These are phyloP conservation scores for Talaromyces sp. DNA, from an alignment of 2,329 filamentous ascomycete genomes.

Conservation along the genomic window DNA sequence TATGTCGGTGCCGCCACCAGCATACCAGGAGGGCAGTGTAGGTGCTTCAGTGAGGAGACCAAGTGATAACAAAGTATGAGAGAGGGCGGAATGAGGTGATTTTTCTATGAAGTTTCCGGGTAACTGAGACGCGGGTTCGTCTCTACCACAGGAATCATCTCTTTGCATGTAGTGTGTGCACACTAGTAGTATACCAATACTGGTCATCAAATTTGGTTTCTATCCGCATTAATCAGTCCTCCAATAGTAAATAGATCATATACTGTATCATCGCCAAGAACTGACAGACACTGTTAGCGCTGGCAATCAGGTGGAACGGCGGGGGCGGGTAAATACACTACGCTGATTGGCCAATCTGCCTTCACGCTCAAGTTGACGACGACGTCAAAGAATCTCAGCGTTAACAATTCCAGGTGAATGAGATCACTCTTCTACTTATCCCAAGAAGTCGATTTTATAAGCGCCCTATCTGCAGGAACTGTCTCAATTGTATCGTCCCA, in stretches of 20 bases:
- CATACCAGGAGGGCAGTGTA: not conserved
- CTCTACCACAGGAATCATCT: not conserved
- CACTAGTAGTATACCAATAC: not conserved
- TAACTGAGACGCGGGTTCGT: constrained; percentile 13
- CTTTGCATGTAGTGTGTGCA: not conserved
- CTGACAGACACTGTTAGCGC: constrained; percentile 3
- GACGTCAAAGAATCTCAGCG: constrained; percentile 3
- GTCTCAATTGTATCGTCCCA: too few species aligned
- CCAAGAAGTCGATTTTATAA: not conserved
- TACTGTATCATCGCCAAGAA: not conserved
- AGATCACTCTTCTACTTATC: not conserved
- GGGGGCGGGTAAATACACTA: not conserved
- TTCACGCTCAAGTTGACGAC: constrained; percentile 7
- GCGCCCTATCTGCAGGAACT: not conserved
- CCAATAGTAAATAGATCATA: not conserved
- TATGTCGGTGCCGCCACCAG: constrained; percentile 9
- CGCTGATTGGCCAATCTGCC: constrained; percentile 12
- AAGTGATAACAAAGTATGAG: constrained; percentile 3
- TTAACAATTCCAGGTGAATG: not conserved
- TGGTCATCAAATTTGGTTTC: not conserved
- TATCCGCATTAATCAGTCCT: not conserved
- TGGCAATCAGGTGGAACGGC: constrained; percentile 1
- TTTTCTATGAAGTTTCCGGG: not conserved
- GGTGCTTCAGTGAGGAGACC: not conserved
- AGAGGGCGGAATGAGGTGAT: not conserved